These are phyloP conservation scores for Podila epicladia DNA, from an alignment of 192 early-diverging fungal species.

Conservation along the genomic window DNA sequence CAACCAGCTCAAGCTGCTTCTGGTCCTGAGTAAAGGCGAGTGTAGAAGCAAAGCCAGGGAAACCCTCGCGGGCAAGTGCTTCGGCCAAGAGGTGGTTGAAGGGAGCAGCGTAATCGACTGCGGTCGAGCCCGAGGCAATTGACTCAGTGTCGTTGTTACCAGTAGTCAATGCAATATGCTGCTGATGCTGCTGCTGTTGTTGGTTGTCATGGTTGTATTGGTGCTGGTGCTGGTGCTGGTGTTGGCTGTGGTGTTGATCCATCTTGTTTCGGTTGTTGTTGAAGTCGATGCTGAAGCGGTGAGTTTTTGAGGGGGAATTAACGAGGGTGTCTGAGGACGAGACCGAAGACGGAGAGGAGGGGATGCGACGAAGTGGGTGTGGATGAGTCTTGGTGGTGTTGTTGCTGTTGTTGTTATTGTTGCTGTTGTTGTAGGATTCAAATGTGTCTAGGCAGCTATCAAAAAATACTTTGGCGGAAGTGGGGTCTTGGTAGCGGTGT, in stretches of 20 bases:
- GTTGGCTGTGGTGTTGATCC: conserved; percentile 1
- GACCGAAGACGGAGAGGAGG: conserved; percentile 4
- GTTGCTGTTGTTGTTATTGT: neutral
- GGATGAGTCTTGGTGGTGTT: conserved; percentile 1
- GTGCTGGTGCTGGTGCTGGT: conserved; percentile 8
- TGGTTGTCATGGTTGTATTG: conserved; percentile 1
- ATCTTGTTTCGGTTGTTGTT: conserved; percentile 6
- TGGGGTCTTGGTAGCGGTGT: conserved; percentile 43
- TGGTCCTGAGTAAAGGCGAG: conserved; percentile 41
- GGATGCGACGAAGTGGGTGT: neutral
- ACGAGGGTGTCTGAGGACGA: conserved; percentile 21
- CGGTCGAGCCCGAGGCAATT: conserved; percentile 20
- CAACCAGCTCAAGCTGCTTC: conserved; percentile 36
- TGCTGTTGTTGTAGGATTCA: conserved; percentile 9
- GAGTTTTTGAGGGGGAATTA: neutral
- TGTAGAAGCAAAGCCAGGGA: conserved; percentile 27
- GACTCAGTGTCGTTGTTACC: conserved; percentile 22
- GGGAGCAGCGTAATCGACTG: conserved; percentile 21
- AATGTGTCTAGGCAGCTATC: conserved; percentile 39
- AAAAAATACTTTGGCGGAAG: conserved; percentile 36
- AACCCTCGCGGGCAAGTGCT: conserved; percentile 37
- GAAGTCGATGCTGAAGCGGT: neutral
- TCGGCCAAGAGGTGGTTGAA: conserved; percentile 36
- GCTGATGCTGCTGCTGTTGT: conserved; percentile 18
- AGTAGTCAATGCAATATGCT: neutral